These are phyloP conservation scores for Caryopteris hybrid DNA, from an alignment of 305 asterid genomes.

Conservation along the genomic window DNA sequence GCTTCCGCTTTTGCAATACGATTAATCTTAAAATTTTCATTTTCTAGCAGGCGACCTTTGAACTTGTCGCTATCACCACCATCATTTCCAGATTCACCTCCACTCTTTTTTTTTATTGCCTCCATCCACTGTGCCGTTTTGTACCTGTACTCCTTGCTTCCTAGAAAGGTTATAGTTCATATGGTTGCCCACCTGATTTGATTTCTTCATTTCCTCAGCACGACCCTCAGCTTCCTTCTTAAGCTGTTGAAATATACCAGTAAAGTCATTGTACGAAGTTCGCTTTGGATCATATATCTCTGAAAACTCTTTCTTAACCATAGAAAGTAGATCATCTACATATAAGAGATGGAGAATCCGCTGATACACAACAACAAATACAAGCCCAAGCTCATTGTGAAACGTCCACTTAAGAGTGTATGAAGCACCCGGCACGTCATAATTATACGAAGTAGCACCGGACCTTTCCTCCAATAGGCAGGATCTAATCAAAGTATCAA, in stretches of 20 bases:
- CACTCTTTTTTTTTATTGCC: slow-evolving; percentile 70
- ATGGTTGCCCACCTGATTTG: slow-evolving; percentile 63
- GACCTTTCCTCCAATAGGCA: slow-evolving; percentile 97
- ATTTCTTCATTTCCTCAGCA: slow-evolving; percentile 84
- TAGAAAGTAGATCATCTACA: slow-evolving; percentile 79
- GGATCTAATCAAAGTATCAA: slow-evolving; percentile 82
- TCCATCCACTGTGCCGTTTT: slow-evolving; percentile 56
- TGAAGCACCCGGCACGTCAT: slow-evolving; percentile 84
- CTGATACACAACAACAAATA: slow-evolving; percentile 94
- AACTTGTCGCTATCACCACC: slow-evolving; percentile 44
- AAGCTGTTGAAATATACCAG: slow-evolving; percentile 74
- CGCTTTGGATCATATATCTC: slow-evolving; percentile 66
- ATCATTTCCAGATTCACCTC: slow-evolving; percentile 63
- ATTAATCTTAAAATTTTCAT: slow-evolving; percentile 43
- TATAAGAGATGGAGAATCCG: slow-evolving; percentile 84
- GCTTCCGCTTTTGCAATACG: slow-evolving; percentile 37
- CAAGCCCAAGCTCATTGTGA: slow-evolving; percentile 86
- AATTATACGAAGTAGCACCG: slow-evolving; percentile 73
- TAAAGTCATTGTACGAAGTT: slow-evolving; percentile 67
- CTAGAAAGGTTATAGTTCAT: slow-evolving; percentile 42
- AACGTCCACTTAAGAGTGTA: slow-evolving; percentile 93
- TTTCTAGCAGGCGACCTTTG: slow-evolving; percentile 36
- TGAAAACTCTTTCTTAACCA: slow-evolving; percentile 78
- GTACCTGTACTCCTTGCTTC: slow-evolving; percentile 76
- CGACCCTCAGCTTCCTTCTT: slow-evolving; percentile 90